Percentiles rank a stretch among this genome's conserved stretches.
Conservation (phyloP, 2,329 filamentous ascomycete genomes). For the Apiospora arundinis region DNA sequence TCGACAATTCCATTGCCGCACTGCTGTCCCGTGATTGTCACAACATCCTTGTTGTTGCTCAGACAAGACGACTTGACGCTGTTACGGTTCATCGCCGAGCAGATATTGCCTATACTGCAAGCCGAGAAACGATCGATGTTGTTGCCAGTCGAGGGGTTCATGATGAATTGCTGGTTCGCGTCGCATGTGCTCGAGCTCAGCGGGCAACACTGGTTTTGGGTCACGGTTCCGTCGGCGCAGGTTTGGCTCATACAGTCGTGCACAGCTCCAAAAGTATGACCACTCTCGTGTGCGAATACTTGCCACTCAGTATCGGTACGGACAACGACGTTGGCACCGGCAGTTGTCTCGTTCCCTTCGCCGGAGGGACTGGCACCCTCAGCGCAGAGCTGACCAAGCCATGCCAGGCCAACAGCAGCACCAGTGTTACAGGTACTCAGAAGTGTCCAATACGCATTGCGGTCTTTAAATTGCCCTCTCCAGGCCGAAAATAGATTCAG, state of each 20-base stretch:
- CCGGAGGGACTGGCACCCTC: conserved; percentile 58
- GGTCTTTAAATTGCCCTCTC: conserved; percentile 79
- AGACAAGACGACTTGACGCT: conserved; percentile 80
- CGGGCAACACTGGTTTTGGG: conserved; percentile 75
- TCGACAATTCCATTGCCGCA: conserved; percentile 99
- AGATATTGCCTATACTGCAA: conserved; percentile 93
- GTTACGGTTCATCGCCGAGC: conserved; percentile 79
- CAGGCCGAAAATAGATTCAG: conserved; percentile 88
- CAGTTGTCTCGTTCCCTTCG: conserved; percentile 70
- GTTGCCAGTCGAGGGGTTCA: conserved; percentile 87
- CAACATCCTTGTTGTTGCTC: conserved; percentile 83
- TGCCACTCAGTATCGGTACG: conserved; percentile 89
- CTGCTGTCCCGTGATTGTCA: conserved; percentile 80
- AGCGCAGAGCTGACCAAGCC: conserved; percentile 87
- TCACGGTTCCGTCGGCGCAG: conserved; percentile 66
- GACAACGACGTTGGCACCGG: conserved; percentile 88
- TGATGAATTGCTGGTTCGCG: conserved; percentile 82
- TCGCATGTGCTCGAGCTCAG: conserved; percentile 72
- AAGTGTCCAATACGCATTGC: conserved; percentile 92
- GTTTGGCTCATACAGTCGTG: conserved; percentile 83
- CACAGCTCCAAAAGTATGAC: conserved; percentile 94
- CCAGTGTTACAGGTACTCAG: conserved; percentile 82
- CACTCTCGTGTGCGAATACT: conserved; percentile 91
- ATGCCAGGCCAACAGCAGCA: conserved; percentile 87
- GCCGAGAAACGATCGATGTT: conserved; percentile 82